Percentiles rank a stretch among this genome's conserved stretches.
Evolutionary conservation across 495 filamentous ascomycete genomes (phyloP).

Genomic region (Tuber aestivum): DNA sequence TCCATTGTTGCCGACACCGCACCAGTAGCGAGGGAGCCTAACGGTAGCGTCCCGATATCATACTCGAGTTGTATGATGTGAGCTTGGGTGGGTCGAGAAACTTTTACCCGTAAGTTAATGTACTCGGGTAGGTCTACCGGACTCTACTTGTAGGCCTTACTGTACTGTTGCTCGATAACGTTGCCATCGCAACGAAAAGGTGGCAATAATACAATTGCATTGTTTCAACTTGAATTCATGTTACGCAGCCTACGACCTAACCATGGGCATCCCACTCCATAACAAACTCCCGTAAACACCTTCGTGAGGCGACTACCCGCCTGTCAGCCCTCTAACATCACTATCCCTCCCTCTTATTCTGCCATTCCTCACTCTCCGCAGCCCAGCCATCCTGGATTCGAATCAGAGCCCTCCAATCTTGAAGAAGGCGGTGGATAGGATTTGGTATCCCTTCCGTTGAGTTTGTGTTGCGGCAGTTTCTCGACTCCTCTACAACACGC

Average conservation of each 20-base stretch:
- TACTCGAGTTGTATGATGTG: too few species aligned
- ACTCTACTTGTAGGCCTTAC: too few species aligned
- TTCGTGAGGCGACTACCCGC: conserved; percentile 23
- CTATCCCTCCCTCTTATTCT: conserved; percentile 10
- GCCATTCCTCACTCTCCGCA: conserved; percentile 6
- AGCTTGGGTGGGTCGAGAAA: neutral
- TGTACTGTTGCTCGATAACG: conserved; percentile 32
- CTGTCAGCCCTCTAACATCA: conserved; percentile 12
- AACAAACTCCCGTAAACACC: conserved; percentile 46
- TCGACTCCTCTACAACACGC: conserved; percentile 15
- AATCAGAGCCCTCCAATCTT: neutral
- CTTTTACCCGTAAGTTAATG: too few species aligned
- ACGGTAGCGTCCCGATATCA: too few species aligned
- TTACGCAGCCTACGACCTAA: conserved; percentile 49
- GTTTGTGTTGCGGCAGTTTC: conserved; percentile 10
- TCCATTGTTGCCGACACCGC: neutral
- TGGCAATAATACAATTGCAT: conserved; percentile 29
- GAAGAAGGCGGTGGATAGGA: conserved; percentile 16
- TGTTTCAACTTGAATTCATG: conserved; percentile 29
- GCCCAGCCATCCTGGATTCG: conserved; percentile 6
- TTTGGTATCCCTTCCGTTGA: conserved; percentile 21
- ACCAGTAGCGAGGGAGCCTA: neutral
- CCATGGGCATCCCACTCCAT: conserved; percentile 43
- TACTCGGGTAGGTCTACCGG: too few species aligned
- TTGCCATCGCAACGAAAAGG: conserved; percentile 41